Evolutionary conservation across 495 filamentous ascomycete genomes (phyloP).

Genomic region (Podospora tetraspora): DNA sequence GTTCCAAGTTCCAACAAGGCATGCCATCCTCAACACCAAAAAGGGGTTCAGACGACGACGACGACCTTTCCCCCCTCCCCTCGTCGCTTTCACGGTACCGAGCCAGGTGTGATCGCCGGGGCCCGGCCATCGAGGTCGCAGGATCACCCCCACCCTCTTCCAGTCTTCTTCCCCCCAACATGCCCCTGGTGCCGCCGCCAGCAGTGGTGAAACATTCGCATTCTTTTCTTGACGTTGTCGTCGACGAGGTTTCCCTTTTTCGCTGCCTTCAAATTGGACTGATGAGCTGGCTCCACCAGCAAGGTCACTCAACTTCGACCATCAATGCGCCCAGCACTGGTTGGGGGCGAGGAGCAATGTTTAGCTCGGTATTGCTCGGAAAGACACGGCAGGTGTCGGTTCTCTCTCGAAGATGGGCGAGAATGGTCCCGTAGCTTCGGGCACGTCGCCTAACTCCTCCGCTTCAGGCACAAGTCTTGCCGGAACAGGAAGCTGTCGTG

Average conservation of each 20-base stretch:
- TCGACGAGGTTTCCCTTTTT: background rate
- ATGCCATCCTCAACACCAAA: background rate
- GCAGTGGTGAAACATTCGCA: background rate
- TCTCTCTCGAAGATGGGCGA: background rate
- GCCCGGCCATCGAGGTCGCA: background rate
- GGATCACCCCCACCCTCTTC: background rate
- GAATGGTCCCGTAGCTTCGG: background rate
- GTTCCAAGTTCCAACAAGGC: background rate
- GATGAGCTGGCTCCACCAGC: background rate
- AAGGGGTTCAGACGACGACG: background rate
- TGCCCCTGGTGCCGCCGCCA: background rate
- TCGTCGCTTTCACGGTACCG: background rate
- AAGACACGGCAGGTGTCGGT: slow-evolving; percentile 9
- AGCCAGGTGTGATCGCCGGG: background rate
- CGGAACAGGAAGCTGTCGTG: background rate
- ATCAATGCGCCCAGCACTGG: background rate
- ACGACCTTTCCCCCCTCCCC: background rate
- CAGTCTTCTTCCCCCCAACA: background rate
- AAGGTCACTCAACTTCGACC: background rate
- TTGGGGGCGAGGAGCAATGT: background rate
- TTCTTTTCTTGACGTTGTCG: background rate
- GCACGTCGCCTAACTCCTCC: background rate
- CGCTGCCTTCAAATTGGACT: background rate
- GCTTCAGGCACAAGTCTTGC: background rate
- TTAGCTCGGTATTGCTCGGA: background rate